These are phyloP conservation scores for Xylariaceae sp. DNA, from an alignment of 2,329 filamentous ascomycete species.

Conservation along the genomic window DNA sequence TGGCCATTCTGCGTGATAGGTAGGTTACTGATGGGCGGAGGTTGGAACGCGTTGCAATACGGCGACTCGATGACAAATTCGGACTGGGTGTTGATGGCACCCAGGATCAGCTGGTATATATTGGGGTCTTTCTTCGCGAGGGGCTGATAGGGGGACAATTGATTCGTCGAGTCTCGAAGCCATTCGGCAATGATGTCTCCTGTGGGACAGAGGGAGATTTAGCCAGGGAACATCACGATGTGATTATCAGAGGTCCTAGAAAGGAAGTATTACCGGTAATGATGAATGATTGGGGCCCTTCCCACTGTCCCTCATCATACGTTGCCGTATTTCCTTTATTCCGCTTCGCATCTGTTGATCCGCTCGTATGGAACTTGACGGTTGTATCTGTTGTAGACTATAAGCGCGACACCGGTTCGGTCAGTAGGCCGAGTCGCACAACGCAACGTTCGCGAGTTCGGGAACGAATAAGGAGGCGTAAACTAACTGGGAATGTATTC, in stretches of 20 bases:
- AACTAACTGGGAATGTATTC: constrained; percentile 78
- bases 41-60: constrained; percentile 98
- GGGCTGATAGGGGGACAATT: constrained; percentile 86
- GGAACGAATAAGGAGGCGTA: background rate
- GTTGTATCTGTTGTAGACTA: constrained; percentile 86
- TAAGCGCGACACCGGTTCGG: constrained; percentile 11
- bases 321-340: constrained; percentile 42
- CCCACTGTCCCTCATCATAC: constrained; percentile 71
- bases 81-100: constrained; percentile 94
- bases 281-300: constrained; percentile 88
- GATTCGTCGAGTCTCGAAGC: constrained; percentile 92
- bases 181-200: constrained; percentile 89
- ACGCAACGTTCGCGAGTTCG: background rate
- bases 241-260: background rate
- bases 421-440: constrained; percentile 20
- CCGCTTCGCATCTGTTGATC: constrained; percentile 59
- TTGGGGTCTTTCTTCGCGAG: constrained; percentile 81
- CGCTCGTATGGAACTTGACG: constrained; percentile 83
- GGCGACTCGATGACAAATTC: constrained; percentile 94
- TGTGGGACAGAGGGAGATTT: background rate
- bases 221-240: background rate
- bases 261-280: constrained; percentile 68
- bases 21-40: constrained; percentile 82
- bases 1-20: constrained; percentile 77
- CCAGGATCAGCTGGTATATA: constrained; percentile 81